phyloP scores from a whole-genome alignment of 805 yeast species.

The Yueomyces sinensis region DNA sequence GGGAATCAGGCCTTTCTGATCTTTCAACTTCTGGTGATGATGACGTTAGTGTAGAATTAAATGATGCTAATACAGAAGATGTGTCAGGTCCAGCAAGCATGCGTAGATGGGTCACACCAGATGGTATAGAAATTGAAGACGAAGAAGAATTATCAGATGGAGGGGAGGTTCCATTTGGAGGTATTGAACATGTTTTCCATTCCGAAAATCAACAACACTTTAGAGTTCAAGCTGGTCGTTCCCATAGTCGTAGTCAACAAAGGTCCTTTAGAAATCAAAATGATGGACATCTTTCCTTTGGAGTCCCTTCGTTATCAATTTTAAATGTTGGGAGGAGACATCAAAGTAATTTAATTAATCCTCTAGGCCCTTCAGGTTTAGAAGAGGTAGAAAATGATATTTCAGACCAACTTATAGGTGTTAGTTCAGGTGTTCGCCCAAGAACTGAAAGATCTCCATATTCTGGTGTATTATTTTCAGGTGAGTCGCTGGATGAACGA shows the following conservation, averaged over 20 bases:
- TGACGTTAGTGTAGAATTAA: constrained; percentile 20
- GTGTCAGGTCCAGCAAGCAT: constrained; percentile 10
- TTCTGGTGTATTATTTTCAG: constrained; percentile 19
- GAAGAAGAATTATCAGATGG: constrained; percentile 18
- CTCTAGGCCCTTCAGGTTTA: constrained; percentile 22
- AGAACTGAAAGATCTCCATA: constrained; percentile 17
- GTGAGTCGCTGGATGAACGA: constrained; percentile 21
- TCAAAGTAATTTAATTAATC: constrained; percentile 20
- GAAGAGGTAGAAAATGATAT: constrained; percentile 23
- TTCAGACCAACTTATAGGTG: constrained; percentile 14
- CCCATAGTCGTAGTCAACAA: constrained; percentile 11
- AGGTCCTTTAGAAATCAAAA: constrained; percentile 11
- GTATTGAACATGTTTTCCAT: constrained; percentile 21
- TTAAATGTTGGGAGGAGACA: constrained; percentile 17
- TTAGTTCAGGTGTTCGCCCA: constrained; percentile 14
- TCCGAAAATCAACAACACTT: constrained; percentile 17
- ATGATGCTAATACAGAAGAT: constrained; percentile 8
- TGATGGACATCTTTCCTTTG: constrained; percentile 9
- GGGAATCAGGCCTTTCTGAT: constrained; percentile 26
- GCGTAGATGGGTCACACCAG: constrained; percentile 19
- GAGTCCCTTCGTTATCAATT: constrained; percentile 18
- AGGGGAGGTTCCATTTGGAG: constrained; percentile 21
- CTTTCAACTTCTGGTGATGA: constrained; percentile 20
- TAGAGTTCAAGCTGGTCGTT: constrained; percentile 15
- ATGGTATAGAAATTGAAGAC: constrained; percentile 13